Base-by-base conservation (phyloP, 2,329 filamentous ascomycete genomes). In the Pseudogymnoascus sp. region DNA sequence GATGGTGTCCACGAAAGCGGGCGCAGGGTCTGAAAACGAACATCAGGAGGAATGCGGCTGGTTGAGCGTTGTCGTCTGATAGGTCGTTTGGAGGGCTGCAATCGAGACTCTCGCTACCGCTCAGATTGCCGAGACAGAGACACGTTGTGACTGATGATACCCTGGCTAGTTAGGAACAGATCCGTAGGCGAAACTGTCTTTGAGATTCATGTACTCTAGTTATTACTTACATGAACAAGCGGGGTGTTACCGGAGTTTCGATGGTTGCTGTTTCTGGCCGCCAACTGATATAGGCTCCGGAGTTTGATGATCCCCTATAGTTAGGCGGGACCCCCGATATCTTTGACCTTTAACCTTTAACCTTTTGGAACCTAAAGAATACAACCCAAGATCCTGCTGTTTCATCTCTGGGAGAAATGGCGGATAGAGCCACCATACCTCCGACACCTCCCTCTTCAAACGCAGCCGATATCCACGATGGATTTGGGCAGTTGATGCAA, bases 161-260 rank as follows among this genome's bases (percentile, higher is more conserved):
- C 44, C 44, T 50, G 31, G 44, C 44, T 50, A 50, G 44, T 31
- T 50, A 6, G 44, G 4, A 26, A 50, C 44, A 31, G 44, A n/a
- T 11, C 44, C 8, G 44, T 50, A 50, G 44, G 44, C 44, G 44
- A 50, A 50, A 50, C 26, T 50, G 44, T 50, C 44, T 33, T 50
- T 50, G 44, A 50, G 44, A 31, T 50, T 50, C 44, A 50, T 31
- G 44, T 50, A 50, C 44, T 50, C 44, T 50, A 31, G 24, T 50
- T 50, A 50, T 50, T 50, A 50, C 44, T 50, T 50, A 50, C 44
- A 50, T 50, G 44, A 50, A 50, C 44, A 50, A 50, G 44, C 15
- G 44, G 44, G 26, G 44, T 6, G 29, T 50, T 31, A 10, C 44
- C 44, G 5, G 26, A 26, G 26, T 10, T 21, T 21, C 21, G n/a